Evolutionary conservation across 139 green algal species (phyloP).

Genomic region (Gonium pectorale): DNA sequence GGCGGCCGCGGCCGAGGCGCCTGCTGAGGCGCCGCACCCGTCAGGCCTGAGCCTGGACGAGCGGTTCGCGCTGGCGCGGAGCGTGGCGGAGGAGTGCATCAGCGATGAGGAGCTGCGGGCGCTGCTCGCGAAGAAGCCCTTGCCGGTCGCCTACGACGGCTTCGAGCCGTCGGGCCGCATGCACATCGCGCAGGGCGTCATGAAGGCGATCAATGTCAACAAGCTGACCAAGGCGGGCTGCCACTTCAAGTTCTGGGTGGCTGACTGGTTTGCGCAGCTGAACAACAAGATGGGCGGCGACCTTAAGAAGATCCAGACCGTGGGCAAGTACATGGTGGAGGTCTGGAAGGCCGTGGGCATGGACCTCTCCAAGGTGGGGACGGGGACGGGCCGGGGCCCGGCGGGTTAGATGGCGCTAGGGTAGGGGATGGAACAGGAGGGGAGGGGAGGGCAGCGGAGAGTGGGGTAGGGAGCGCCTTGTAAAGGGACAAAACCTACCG

Average conservation of each 20-base stretch:
- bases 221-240: slow-evolving; percentile 95
- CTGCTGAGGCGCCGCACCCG: slow-evolving; percentile 39
- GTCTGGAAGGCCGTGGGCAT: slow-evolving; percentile 99
- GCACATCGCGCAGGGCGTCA: slow-evolving; percentile 98
- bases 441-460: neutral
- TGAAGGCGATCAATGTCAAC: slow-evolving; percentile 99
- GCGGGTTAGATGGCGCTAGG: too few species aligned
- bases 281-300: slow-evolving; percentile 88
- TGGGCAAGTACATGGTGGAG: slow-evolving; percentile 98
- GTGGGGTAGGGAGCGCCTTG: neutral
- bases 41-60: slow-evolving; percentile 86
- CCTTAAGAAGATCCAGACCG: slow-evolving; percentile 98
- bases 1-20: neutral
- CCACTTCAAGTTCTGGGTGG: slow-evolving; percentile 97
- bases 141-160: slow-evolving; percentile 94
- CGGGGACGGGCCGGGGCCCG: too few species aligned
- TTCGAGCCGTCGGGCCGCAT: slow-evolving; percentile 97
- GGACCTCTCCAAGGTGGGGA: slow-evolving; percentile 81
- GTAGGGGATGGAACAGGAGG: neutral
- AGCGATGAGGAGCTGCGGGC: slow-evolving; percentile 90
- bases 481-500: too few species aligned
- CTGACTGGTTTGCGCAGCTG: slow-evolving; percentile 88
- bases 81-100: slow-evolving; percentile 95
- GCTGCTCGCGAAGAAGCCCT: slow-evolving; percentile 90
- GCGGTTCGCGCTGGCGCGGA: slow-evolving; percentile 83